Conservation (phyloP, 2,329 filamentous ascomycete genomes). For the Akanthomyces uredinophilus region DNA sequence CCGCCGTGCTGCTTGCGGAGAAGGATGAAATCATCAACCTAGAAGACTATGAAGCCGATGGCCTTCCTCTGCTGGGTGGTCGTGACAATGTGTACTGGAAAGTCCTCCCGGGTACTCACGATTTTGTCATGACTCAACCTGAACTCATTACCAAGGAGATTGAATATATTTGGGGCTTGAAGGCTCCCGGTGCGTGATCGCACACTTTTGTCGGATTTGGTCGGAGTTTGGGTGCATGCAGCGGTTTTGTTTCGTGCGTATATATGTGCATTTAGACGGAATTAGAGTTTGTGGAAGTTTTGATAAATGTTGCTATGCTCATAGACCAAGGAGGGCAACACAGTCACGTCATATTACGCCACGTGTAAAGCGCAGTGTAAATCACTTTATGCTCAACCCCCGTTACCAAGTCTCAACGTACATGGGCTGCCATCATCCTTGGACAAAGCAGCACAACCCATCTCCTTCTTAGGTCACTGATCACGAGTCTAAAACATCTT, state of each 20-base stretch:
- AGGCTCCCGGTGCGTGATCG: background rate
- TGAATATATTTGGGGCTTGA: slow-evolving; percentile 41
- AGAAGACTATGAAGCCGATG: slow-evolving; percentile 45
- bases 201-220: background rate
- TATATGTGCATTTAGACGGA: background rate
- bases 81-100: slow-evolving; percentile 44
- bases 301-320: background rate
- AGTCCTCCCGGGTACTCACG: slow-evolving; percentile 50
- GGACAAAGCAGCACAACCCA: too few species aligned
- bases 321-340: background rate
- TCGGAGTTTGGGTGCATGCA: background rate
- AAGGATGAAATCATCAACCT: slow-evolving; percentile 48
- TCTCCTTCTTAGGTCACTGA: too few species aligned
- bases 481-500: too few species aligned
- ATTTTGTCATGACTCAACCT: slow-evolving; percentile 57
- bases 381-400: too few species aligned
- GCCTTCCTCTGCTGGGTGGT: slow-evolving; percentile 47
- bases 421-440: too few species aligned
- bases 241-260: background rate
- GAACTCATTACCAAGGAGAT: slow-evolving; percentile 40
- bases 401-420: too few species aligned
- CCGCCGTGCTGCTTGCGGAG: slow-evolving; percentile 47
- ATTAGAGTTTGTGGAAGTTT: background rate
- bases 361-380: too few species aligned
- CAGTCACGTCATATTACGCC: too few species aligned